Percentiles rank a stretch among this genome's conserved stretches.
phyloP scores from a whole-genome alignment of 345 rosid species.

The Euphorbia tirucalli region DNA sequence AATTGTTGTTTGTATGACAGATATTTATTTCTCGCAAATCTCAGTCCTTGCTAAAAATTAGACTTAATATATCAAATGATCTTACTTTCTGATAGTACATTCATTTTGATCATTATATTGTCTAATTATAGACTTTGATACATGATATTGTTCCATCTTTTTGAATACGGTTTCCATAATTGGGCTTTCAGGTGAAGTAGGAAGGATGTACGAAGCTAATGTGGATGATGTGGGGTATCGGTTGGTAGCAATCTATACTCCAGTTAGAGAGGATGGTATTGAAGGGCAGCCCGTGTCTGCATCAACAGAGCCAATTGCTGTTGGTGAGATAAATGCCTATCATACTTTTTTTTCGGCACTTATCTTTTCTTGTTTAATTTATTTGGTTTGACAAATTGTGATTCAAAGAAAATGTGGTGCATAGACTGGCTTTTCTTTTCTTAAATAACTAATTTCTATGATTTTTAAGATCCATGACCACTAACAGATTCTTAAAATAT shows the following conservation, averaged over 20 bases:
- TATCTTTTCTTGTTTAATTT: not conserved
- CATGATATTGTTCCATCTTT: not conserved
- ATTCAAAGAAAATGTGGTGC: not conserved
- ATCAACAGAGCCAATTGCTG: conserved; percentile 88
- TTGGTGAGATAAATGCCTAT: conserved; percentile 48
- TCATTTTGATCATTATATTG: too few species aligned
- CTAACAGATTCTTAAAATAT: not conserved
- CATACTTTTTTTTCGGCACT: not conserved
- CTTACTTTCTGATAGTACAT: not conserved
- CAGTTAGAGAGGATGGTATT: conserved; percentile 83
- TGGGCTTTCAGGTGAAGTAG: conserved; percentile 76
- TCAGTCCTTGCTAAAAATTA: not conserved
- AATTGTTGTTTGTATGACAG: not conserved
- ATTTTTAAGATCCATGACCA: not conserved
- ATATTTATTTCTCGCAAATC: not conserved
- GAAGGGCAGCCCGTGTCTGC: conserved; percentile 97
- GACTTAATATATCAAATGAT: not conserved
- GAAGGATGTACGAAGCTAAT: conserved; percentile 92
- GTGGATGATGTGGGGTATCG: conserved; percentile 99
- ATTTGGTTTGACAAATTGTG: not conserved
- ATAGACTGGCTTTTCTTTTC: not conserved
- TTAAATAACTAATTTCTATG: not conserved
- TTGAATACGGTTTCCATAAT: conserved; percentile 13
- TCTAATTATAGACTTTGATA: not conserved
- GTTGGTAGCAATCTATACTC: conserved; percentile 83